phyloP scores from a whole-genome alignment of 805 yeast genomes.

The Suhomyces xylopsoci region DNA sequence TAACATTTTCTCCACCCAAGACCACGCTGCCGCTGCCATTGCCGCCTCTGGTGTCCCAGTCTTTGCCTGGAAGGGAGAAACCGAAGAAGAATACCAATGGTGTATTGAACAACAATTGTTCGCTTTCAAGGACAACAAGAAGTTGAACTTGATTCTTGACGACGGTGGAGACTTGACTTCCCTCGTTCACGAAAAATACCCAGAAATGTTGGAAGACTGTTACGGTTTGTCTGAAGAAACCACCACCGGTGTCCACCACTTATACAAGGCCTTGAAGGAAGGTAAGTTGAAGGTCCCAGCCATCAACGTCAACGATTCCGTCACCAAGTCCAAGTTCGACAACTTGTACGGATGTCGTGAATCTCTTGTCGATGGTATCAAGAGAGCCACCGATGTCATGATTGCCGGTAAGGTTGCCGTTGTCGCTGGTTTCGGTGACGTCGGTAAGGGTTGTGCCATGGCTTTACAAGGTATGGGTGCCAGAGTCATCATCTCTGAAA shows the following conservation, averaged over 20 bases:
- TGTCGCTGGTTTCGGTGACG: conserved; percentile 99
- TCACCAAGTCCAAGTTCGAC: conserved; percentile 98
- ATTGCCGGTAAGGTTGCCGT: conserved; percentile 98
- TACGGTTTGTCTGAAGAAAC: conserved; percentile 98
- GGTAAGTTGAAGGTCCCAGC: conserved; percentile 94
- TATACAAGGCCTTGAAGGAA: conserved; percentile 92
- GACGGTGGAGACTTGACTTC: conserved; percentile 99
- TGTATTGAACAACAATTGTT: conserved; percentile 99
- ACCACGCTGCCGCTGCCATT: conserved; percentile 99
- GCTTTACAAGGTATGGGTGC: conserved; percentile 99
- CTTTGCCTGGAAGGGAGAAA: conserved; percentile 99
- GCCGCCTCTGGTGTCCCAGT: conserved; percentile 99
- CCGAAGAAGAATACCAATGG: conserved; percentile 99
- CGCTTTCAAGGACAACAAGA: conserved; percentile 93
- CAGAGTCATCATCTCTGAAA: conserved; percentile 93
- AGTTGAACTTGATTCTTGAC: conserved; percentile 94
- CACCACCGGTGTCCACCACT: conserved; percentile 99
- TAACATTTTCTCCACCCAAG: conserved; percentile 99
- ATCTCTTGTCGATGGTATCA: conserved; percentile 97
- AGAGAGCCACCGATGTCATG: conserved; percentile 99
- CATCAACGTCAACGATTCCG: conserved; percentile 97
- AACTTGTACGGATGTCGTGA: conserved; percentile 99
- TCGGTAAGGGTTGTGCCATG: conserved; percentile 99
- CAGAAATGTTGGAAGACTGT: conserved; percentile 94
- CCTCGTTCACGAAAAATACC: conserved; percentile 95